Conservation (phyloP, 306 rosid species). For the Dalbergia oliveri region DNA sequence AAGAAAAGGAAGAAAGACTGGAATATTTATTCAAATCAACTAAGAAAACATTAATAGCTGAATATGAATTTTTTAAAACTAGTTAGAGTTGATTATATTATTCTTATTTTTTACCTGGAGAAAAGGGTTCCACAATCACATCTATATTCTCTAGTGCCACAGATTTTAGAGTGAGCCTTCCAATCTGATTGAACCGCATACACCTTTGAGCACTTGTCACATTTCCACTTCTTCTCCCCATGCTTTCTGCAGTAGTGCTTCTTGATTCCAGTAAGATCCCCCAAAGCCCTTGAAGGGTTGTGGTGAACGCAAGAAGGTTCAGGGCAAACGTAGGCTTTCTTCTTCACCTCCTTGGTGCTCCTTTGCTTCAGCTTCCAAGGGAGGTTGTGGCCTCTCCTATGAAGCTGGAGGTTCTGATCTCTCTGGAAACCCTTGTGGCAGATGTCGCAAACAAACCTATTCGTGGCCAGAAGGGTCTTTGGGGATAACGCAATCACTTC, state of each 20-base stretch:
- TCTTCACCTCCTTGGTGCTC: slow-evolving; percentile 69
- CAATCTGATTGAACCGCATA: slow-evolving; percentile 95
- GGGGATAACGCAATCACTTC: slow-evolving; percentile 84
- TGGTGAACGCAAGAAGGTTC: slow-evolving; percentile 90
- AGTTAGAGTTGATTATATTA: too few relatives aligned
- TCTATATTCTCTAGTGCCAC: slow-evolving; percentile 90
- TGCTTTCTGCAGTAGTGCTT: slow-evolving; percentile 89
- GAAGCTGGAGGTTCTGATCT: slow-evolving; percentile 85
- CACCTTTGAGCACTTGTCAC: slow-evolving; percentile 83
- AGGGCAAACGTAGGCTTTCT: slow-evolving; percentile 90
- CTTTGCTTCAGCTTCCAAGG: slow-evolving; percentile 93
- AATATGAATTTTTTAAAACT: too few relatives aligned
- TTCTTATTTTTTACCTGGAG: slow-evolving; percentile 68
- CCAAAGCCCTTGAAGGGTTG: slow-evolving; percentile 89
- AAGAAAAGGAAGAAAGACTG: too few relatives aligned
- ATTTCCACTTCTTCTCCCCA: slow-evolving; percentile 97
- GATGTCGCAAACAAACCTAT: slow-evolving; percentile 80
- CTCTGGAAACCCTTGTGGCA: slow-evolving; percentile 85
- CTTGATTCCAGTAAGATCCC: slow-evolving; percentile 91
- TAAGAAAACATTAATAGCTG: too few relatives aligned
- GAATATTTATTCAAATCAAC: too few relatives aligned
- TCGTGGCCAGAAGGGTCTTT: slow-evolving; percentile 71
- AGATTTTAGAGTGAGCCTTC: slow-evolving; percentile 90
- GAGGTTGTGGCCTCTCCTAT: slow-evolving; percentile 84
- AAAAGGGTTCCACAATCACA: slow-evolving; percentile 93